A percentile compares a stretch with the other conserved stretches of the same genome.
Conservation (phyloP, 345 rosid genomes). For the Mallotus nudiflorus region DNA sequence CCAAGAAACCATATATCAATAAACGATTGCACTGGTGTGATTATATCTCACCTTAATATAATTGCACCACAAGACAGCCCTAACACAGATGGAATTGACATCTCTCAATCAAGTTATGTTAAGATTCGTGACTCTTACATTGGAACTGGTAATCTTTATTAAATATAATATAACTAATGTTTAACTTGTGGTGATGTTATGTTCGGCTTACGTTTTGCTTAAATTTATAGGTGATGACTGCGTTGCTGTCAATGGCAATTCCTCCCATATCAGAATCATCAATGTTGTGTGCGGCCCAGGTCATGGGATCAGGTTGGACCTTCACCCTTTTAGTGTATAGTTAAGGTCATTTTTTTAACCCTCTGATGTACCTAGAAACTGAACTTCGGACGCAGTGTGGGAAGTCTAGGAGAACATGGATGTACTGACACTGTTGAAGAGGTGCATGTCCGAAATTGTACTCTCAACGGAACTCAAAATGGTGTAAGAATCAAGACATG, state of each 20-base stretch:
- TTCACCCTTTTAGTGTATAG: too few species aligned
- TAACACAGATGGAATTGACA: slow-evolving; percentile 50
- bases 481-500: slow-evolving; percentile 27
- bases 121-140: slow-evolving; percentile 13
- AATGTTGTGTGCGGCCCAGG: slow-evolving; percentile 59
- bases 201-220: too few species aligned
- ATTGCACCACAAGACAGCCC: slow-evolving; percentile 37
- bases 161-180: too few species aligned
- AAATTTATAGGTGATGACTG: slow-evolving; percentile 52
- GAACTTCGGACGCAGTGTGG: slow-evolving; percentile 5
- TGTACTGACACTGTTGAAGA: slow-evolving; percentile 4
- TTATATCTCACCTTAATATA: slow-evolving; percentile 12
- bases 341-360: too few species aligned
- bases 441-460: slow-evolving; percentile 12
- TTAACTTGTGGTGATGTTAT: too few species aligned
- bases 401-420: slow-evolving; percentile 17
- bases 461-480: slow-evolving; percentile 5
- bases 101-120: slow-evolving; percentile 8
- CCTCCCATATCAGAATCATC: slow-evolving; percentile 33
- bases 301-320: slow-evolving; percentile 54
- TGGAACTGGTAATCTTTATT: slow-evolving; percentile 22
- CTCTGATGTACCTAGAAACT: too few species aligned
- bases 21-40: background rate
- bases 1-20: slow-evolving; percentile 27
- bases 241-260: slow-evolving; percentile 37